phyloP scores from a whole-genome alignment of 352 stramenopile species.

The Globisporangium nunn region DNA sequence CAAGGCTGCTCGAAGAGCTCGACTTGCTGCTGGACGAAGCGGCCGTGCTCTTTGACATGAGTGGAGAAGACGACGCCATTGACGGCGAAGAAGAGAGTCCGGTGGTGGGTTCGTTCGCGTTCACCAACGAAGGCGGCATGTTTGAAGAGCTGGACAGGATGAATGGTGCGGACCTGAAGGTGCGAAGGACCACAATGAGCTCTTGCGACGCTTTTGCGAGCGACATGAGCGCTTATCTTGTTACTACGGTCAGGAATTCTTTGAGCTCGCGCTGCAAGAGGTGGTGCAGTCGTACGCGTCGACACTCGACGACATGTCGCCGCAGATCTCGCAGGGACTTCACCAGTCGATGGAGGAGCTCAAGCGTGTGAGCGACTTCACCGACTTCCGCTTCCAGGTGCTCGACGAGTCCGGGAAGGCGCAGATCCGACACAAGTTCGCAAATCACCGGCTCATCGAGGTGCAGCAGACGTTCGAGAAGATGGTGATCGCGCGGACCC shows the following conservation, averaged over 20 bases:
- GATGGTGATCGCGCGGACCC: slow-evolving; percentile 45
- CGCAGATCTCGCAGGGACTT: slow-evolving; percentile 39
- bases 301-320: slow-evolving; percentile 51
- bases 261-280: slow-evolving; percentile 57
- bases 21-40: slow-evolving; percentile 50
- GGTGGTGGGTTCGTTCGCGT: slow-evolving; percentile 46
- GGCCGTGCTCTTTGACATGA: slow-evolving; percentile 27
- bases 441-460: slow-evolving; percentile 52
- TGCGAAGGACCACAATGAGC: slow-evolving; percentile 9
- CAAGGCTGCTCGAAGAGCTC: slow-evolving; percentile 31
- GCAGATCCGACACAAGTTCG: slow-evolving; percentile 42
- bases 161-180: slow-evolving; percentile 66
- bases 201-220: not conserved
- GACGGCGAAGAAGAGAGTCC: slow-evolving; percentile 31
- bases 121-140: slow-evolving; percentile 44
- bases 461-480: slow-evolving; percentile 63
- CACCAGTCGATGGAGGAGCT: slow-evolving; percentile 35
- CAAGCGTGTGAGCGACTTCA: slow-evolving; percentile 42
- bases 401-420: slow-evolving; percentile 34
- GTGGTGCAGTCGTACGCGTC: slow-evolving; percentile 43
- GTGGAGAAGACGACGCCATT: slow-evolving; percentile 21
- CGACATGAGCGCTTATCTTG: no score
- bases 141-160: slow-evolving; percentile 65
- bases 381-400: slow-evolving; percentile 34
- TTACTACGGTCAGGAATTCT: slow-evolving; percentile 44